A percentile compares a stretch with the other conserved stretches of the same genome.
phyloP scores from a whole-genome alignment of 441 rosid genomes.

The Erodium moschatum region DNA sequence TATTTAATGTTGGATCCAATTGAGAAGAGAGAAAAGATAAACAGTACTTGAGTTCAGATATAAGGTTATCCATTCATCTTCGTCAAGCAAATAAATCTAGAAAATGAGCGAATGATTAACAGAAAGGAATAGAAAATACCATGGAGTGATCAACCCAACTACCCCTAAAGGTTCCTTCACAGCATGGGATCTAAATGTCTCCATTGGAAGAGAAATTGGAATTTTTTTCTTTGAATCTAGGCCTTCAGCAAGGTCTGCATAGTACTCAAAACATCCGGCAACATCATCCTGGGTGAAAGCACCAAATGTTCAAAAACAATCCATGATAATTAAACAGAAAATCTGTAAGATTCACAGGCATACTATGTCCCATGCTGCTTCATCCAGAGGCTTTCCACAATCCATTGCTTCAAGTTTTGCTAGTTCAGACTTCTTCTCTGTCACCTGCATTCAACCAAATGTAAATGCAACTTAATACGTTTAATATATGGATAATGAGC shows the following conservation, averaged over 20 bases:
- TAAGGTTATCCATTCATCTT: not conserved
- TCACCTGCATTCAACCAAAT: conserved; percentile 40
- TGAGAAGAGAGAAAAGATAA: not conserved
- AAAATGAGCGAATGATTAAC: not conserved
- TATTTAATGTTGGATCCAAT: too few species aligned
- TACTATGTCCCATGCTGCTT: conserved; percentile 92
- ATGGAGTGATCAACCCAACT: conserved; percentile 88
- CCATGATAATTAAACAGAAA: conserved; percentile 9
- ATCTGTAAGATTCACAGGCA: conserved; percentile 21
- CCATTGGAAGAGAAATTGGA: conserved; percentile 79
- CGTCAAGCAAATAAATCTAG: not conserved
- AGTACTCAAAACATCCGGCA: conserved; percentile 88
- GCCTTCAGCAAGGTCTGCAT: conserved; percentile 91
- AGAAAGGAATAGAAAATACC: conserved; percentile 38
- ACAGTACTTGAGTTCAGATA: not conserved
- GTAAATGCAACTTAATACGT: conserved; percentile 2
- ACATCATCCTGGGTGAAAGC: conserved; percentile 71
- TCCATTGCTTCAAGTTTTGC: conserved; percentile 86
- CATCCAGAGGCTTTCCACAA: conserved; percentile 84
- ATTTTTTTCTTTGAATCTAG: conserved; percentile 81
- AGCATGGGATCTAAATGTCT: conserved; percentile 59
- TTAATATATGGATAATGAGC: conserved; percentile 3
- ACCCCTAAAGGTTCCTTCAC: conserved; percentile 93
- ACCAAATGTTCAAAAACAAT: conserved; percentile 16
- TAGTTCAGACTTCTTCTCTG: conserved; percentile 61